Evolutionary conservation across 2,329 filamentous ascomycete genomes (phyloP).

Genomic region (Myriosclerotinia scirpicola): DNA sequence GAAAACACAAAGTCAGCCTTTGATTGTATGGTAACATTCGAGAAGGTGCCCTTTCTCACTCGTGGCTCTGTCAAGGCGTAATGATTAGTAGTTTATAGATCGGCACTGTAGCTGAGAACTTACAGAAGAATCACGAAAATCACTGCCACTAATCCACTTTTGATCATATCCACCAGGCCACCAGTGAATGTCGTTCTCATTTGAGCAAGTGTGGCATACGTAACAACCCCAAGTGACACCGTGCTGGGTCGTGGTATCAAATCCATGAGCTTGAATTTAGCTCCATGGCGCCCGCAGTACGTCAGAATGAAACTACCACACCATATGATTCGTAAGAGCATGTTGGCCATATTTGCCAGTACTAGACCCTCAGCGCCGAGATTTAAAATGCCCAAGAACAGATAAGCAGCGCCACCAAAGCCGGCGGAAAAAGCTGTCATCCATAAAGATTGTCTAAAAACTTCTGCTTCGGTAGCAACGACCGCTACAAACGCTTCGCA

Average conservation of each 20-base stretch:
- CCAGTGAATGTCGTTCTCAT: constrained; percentile 34
- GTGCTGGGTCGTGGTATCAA: constrained; percentile 49
- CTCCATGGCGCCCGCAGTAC: constrained; percentile 57
- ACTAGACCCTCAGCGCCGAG: constrained; percentile 81
- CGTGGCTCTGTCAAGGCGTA: constrained; percentile 47
- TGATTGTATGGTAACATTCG: constrained; percentile 50
- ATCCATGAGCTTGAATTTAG: constrained; percentile 44
- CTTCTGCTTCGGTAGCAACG: constrained; percentile 72
- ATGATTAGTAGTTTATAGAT: constrained; percentile 23
- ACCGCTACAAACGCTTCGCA: constrained; percentile 91
- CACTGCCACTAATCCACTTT: constrained; percentile 51
- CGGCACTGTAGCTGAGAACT: constrained; percentile 40
- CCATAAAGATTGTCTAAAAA: constrained; percentile 76
- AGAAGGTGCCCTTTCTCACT: constrained; percentile 56
- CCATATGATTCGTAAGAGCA: constrained; percentile 82
- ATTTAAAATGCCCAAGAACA: constrained; percentile 67
- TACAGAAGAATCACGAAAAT: constrained; percentile 59
- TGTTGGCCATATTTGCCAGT: constrained; percentile 84
- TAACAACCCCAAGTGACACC: constrained; percentile 47
- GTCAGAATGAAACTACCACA: constrained; percentile 68
- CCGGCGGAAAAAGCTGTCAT: constrained; percentile 79
- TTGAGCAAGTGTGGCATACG: constrained; percentile 46
- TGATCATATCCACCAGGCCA: constrained; percentile 43
- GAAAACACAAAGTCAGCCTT: constrained; percentile 34
- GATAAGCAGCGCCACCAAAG: constrained; percentile 72